Conservation (phyloP, 2,329 filamentous ascomycete genomes). For the Pseudogymnoascus sp. region DNA sequence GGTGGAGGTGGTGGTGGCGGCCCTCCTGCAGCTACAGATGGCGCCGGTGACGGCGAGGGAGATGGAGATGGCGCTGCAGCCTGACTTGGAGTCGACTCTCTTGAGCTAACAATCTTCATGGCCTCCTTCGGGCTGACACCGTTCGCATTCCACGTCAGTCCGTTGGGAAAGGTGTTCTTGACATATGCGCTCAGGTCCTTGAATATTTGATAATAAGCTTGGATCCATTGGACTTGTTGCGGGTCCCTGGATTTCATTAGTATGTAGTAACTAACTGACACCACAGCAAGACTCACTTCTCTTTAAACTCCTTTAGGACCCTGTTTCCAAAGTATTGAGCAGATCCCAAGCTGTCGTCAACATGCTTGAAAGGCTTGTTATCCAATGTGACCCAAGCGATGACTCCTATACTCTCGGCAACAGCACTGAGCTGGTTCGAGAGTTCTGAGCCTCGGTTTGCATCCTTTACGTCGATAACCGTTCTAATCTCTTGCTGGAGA, state of each 20-base stretch:
- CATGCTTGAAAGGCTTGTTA: constrained; percentile 73
- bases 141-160: constrained; percentile 79
- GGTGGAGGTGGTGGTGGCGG: constrained; percentile 63
- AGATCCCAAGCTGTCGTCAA: constrained; percentile 73
- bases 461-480: constrained; percentile 74
- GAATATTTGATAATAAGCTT: constrained; percentile 87
- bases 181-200: constrained; percentile 76
- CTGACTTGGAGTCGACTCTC: constrained; percentile 35
- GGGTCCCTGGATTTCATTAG: constrained; percentile 50
- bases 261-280: constrained; percentile 6
- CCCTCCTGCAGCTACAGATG: constrained; percentile 46
- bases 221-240: constrained; percentile 79
- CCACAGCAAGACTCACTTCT: constrained; percentile 45
- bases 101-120: constrained; percentile 51
- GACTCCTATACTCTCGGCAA: constrained; percentile 82
- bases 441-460: constrained; percentile 66
- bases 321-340: constrained; percentile 94
- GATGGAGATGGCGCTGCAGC: constrained; percentile 26
- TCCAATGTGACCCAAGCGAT: constrained; percentile 87
- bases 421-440: constrained; percentile 76
- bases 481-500: constrained; percentile 73
- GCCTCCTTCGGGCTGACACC: constrained; percentile 66
- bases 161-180: constrained; percentile 71
- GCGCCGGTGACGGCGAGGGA: constrained; percentile 40
- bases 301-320: constrained; percentile 85